These are phyloP conservation scores for Russula foetens DNA, from an alignment of 768 basidiomycete species.

Conservation along the genomic window DNA sequence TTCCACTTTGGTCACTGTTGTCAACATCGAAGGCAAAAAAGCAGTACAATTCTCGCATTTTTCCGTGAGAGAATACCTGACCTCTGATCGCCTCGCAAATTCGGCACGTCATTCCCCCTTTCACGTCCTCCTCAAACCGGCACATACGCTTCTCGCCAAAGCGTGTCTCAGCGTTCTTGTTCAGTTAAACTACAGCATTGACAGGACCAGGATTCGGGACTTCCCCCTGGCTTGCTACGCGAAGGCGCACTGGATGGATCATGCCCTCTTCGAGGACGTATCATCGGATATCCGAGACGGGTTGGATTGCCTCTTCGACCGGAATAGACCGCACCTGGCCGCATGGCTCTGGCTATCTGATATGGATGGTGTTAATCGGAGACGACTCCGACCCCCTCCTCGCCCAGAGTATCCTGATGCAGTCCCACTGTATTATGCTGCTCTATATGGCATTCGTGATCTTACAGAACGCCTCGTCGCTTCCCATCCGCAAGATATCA, in stretches of 20 bases:
- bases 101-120: not conserved
- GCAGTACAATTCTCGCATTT: not conserved
- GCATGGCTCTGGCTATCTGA: not conserved
- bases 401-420: not conserved
- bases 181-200: not conserved
- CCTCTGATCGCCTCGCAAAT: not conserved
- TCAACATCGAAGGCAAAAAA: not conserved
- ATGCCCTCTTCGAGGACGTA: not conserved
- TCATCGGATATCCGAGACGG: not conserved
- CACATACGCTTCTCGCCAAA: not conserved
- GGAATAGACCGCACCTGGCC: not conserved
- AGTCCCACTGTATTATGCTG: not conserved
- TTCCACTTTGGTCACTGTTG: not conserved
- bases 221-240: not conserved
- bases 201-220: not conserved
- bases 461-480: not conserved
- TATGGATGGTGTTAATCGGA: not conserved
- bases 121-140: not conserved
- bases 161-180: not conserved
- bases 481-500: not conserved
- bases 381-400: not conserved
- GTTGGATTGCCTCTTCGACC: not conserved
- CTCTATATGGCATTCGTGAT: not conserved
- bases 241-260: not conserved
- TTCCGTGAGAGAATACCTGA: not conserved